phyloP scores from a whole-genome alignment of 1,284 basidiomycete genomes.

The Apiotrichum laibachii region DNA sequence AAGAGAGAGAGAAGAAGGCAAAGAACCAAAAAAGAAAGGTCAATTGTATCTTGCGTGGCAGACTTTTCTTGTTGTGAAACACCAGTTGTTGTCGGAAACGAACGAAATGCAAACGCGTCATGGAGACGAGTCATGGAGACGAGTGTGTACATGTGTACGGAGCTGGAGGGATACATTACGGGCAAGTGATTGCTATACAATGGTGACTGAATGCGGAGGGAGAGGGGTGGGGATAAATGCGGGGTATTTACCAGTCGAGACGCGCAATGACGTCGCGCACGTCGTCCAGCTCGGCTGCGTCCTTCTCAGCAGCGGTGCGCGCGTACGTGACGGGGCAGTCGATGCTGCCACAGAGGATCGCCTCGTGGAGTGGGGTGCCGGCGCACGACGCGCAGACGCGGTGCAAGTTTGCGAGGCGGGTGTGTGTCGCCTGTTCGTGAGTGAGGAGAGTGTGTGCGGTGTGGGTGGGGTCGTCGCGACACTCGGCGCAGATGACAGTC shows the following conservation, averaged over 20 bases:
- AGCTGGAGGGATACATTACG: no score
- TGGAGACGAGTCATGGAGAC: not conserved
- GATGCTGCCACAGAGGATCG: slow-evolving; percentile 70
- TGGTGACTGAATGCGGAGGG: no score
- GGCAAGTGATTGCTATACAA: no score
- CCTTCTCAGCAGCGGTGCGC: slow-evolving; percentile 64
- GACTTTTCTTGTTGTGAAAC: slow-evolving; percentile 10
- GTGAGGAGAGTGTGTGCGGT: slow-evolving; percentile 63
- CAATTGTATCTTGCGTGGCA: not conserved
- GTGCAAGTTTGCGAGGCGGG: slow-evolving; percentile 60
- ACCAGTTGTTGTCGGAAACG: not conserved
- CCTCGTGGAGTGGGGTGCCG: slow-evolving; percentile 59
- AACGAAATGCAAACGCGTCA: slow-evolving; percentile 3
- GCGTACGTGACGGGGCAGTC: slow-evolving; percentile 81
- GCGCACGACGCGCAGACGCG: slow-evolving; percentile 70
- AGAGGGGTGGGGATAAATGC: no score
- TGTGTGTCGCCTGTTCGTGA: slow-evolving; percentile 62
- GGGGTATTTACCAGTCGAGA: slow-evolving; percentile 13
- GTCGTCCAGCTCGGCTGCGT: slow-evolving; percentile 52
- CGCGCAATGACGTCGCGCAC: slow-evolving; percentile 25
- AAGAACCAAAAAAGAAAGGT: not conserved
- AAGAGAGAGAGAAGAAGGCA: no score
- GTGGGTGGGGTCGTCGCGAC: slow-evolving; percentile 57
- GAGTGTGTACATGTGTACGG: no score
- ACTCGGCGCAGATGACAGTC: slow-evolving; percentile 68